Conservation (phyloP, 2,329 filamentous ascomycete species). For the Talaromyces sp. region DNA sequence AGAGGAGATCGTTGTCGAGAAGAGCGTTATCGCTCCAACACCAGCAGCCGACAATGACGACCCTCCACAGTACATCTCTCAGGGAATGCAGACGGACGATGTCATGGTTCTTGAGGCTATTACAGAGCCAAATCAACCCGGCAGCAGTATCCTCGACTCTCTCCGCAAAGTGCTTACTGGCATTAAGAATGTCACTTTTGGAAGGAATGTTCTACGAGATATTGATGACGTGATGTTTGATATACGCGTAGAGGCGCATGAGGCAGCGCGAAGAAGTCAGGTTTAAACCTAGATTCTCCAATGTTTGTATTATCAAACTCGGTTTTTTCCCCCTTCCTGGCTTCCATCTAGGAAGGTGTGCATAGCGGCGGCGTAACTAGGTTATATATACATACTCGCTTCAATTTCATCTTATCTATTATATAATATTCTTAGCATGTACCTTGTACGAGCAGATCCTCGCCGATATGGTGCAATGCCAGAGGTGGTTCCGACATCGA, state of each 20-base stretch:
- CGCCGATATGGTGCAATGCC: no score
- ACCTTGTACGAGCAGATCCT: no score
- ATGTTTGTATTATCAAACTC: neutral
- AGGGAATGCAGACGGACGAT: slow-evolving; percentile 19
- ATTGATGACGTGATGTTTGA: slow-evolving; percentile 78
- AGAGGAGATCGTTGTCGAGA: neutral
- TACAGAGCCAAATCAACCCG: slow-evolving; percentile 15
- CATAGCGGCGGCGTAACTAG: slow-evolving; percentile 18
- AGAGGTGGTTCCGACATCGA: no score
- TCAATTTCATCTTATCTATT: neutral
- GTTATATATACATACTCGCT: neutral
- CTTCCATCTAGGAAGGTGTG: neutral
- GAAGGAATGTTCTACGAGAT: slow-evolving; percentile 62
- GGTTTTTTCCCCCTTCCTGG: neutral
- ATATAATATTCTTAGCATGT: no score
- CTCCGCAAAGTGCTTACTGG: slow-evolving; percentile 57
- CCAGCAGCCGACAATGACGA: neutral
- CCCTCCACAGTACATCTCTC: slow-evolving; percentile 16
- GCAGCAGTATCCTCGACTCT: slow-evolving; percentile 47
- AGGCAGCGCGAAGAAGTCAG: slow-evolving; percentile 57
- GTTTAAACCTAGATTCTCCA: neutral
- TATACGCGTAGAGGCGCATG: slow-evolving; percentile 68
- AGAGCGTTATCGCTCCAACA: neutral
- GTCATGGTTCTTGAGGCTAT: neutral
- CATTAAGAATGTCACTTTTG: slow-evolving; percentile 58